Conservation (phyloP, 202 grass and related monocot genomes). For the Schoenoplectus triqueter region DNA sequence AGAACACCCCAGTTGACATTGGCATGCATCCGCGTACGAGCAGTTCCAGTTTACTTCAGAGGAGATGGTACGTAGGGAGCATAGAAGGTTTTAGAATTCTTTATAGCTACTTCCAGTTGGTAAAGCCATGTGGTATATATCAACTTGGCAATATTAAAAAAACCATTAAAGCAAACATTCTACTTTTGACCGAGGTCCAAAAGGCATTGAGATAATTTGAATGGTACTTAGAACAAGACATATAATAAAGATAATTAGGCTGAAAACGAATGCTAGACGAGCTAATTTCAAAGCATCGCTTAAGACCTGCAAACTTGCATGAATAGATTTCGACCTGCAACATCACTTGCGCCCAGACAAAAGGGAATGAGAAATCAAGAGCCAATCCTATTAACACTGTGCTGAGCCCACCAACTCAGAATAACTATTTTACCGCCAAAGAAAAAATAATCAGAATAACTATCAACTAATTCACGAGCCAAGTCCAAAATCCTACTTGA, state of each 20-base stretch:
- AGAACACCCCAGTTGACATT: background rate
- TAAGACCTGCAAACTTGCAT: too few relatives aligned
- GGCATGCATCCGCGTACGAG: background rate
- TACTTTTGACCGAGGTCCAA: background rate
- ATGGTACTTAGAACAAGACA: background rate
- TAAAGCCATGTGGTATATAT: background rate
- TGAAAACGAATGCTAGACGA: background rate
- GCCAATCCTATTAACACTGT: background rate
- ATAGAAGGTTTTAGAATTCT: background rate
- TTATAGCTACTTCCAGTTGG: background rate
- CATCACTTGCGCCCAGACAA: background rate
- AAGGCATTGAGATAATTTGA: background rate
- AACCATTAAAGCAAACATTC: background rate
- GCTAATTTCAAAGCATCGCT: background rate
- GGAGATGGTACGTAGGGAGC: too few relatives aligned
- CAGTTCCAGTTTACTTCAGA: too few relatives aligned
- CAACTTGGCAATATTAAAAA: background rate
- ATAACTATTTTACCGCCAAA: background rate
- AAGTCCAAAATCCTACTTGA: constrained; percentile 11
- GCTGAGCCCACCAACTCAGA: background rate
- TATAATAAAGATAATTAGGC: background rate
- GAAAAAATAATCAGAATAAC: background rate
- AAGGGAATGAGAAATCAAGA: background rate
- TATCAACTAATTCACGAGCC: constrained; percentile 15
- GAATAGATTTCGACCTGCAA: constrained; percentile 8